A percentile compares a stretch with the other conserved stretches of the same genome.
These are phyloP conservation scores for Crithidia mellificae DNA, from an alignment of 208 protist genomes.

Conservation along the genomic window DNA sequence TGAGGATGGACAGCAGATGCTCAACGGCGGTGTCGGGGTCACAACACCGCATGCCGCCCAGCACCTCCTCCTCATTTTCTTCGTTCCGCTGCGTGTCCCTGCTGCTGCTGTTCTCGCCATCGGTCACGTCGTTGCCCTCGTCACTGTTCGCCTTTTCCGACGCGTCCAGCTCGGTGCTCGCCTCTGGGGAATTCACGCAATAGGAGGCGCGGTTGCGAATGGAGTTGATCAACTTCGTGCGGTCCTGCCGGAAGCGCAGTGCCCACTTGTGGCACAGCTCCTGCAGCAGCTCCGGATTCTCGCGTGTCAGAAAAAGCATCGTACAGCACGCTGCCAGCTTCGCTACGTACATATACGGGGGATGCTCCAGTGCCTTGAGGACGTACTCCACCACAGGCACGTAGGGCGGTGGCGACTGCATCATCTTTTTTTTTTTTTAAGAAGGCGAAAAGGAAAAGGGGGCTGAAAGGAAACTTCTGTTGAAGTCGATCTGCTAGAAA, in stretches of 20 bases:
- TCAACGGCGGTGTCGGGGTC: slow-evolving; percentile 63
- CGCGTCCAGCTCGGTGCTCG: not conserved
- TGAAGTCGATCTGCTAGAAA: no score
- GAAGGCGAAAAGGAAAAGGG: no score
- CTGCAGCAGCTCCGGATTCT: slow-evolving; percentile 66
- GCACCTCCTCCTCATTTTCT: slow-evolving; percentile 6
- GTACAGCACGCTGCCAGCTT: slow-evolving; percentile 81
- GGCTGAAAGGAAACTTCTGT: no score
- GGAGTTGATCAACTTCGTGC: slow-evolving; percentile 41
- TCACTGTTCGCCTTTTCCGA: slow-evolving; percentile 12
- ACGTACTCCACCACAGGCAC: slow-evolving; percentile 86
- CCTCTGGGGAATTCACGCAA: slow-evolving; percentile 19
- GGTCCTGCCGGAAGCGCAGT: slow-evolving; percentile 67
- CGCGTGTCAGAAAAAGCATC: slow-evolving; percentile 79
- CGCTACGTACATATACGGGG: slow-evolving; percentile 81
- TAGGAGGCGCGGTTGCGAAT: slow-evolving; percentile 46
- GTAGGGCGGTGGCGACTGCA: slow-evolving; percentile 52
- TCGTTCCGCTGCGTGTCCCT: not conserved
- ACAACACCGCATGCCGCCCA: slow-evolving; percentile 26
- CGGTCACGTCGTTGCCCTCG: slow-evolving; percentile 1
- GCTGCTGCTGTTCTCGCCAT: not conserved
- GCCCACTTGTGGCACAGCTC: slow-evolving; percentile 77
- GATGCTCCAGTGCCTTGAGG: slow-evolving; percentile 73
- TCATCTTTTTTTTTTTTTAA: slow-evolving; percentile 23
- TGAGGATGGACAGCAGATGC: slow-evolving; percentile 76